Evolutionary conservation across 148 eudicot species (phyloP), one percentile per base, ranked within the genome.

Genomic region (Rhododendron williamsianum): DNA sequence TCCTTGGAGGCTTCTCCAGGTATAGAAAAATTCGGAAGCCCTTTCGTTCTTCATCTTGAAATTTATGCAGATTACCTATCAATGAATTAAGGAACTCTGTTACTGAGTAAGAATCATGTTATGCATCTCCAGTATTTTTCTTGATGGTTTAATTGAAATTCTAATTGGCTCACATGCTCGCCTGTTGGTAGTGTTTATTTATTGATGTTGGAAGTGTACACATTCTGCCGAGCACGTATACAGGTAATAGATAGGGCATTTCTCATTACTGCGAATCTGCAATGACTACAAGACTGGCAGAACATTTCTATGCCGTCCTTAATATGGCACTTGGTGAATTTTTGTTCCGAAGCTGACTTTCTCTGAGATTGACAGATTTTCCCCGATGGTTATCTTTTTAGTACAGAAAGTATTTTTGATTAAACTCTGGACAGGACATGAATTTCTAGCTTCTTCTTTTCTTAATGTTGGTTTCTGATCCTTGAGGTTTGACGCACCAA

Each of bases 1-100:
- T 35, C 93, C 92, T 21, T 92, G 93, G 93, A 85, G 93, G 71
- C 83, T 90, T 89, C 93, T 92, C 81, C 92, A 90, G 93, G 93
- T 92, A 86, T 67, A 67, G 30, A 80, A 54, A 78, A 43, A 21
- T 46, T 13, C 23, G 35, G 19, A 41, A 15, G n/a, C 33, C 27
- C 81, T 80, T 56, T 12, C 33, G 1, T 21, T 82, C 25, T 38
- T 41, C 25, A n/a, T 41, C 19, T 58, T 36, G 41, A 1, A 18
- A 54, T 54, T 52, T 25, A 3, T 15, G 45, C 46, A 73, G 38
- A 35, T 35, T 6, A 54, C 41, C 12, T 30, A 33, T 46, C 11
- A 76, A 77, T 21, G 48, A 10, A 36, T 67, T 25, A 25, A n/a
- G 72, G 15, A 25, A 25, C 73, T 67, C 73, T n/a, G 33, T 9